Conservation (phyloP, 2,329 filamentous ascomycete genomes). For the Fonsecaea erecta region DNA sequence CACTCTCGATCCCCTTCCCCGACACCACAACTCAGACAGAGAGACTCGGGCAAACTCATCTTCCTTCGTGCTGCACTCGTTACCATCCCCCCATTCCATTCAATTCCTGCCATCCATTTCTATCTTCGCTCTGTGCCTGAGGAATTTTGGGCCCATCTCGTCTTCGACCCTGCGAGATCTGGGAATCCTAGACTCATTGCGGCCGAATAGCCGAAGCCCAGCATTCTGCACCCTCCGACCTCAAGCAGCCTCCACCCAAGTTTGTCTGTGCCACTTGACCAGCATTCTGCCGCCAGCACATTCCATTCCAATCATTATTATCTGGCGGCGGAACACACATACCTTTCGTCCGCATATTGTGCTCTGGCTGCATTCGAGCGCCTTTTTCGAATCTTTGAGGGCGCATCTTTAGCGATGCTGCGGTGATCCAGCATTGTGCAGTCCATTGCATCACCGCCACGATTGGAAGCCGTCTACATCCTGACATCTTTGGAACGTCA, state of each 20-base stretch:
- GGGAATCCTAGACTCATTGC: not conserved
- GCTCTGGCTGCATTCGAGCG: not conserved
- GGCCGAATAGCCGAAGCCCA: constrained; percentile 6
- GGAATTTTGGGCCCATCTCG: not conserved
- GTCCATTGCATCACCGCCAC: constrained; percentile 28
- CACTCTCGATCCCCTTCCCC: not conserved
- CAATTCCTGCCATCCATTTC: not conserved
- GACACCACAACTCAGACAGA: not conserved
- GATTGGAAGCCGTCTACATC: not conserved
- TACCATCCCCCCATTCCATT: not conserved
- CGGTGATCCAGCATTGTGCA: constrained; percentile 25
- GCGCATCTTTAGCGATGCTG: constrained; percentile 21
- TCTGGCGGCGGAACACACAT: constrained; percentile 1
- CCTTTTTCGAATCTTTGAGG: not conserved
- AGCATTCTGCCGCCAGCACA: constrained; percentile 21
- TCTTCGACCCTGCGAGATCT: not conserved
- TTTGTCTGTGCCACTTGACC: constrained; percentile 14
- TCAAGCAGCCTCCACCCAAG: constrained; percentile 1
- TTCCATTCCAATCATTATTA: constrained; percentile 19
- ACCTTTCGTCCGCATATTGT: constrained; percentile 8
- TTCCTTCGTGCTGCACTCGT: not conserved
- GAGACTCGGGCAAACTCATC: not conserved
- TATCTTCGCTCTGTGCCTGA: not conserved
- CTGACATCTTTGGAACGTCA: not conserved
- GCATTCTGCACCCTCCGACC: constrained; percentile 16